These are phyloP conservation scores for Metarhizium robertsii DNA, from an alignment of 2,329 filamentous ascomycete species.

Conservation along the genomic window DNA sequence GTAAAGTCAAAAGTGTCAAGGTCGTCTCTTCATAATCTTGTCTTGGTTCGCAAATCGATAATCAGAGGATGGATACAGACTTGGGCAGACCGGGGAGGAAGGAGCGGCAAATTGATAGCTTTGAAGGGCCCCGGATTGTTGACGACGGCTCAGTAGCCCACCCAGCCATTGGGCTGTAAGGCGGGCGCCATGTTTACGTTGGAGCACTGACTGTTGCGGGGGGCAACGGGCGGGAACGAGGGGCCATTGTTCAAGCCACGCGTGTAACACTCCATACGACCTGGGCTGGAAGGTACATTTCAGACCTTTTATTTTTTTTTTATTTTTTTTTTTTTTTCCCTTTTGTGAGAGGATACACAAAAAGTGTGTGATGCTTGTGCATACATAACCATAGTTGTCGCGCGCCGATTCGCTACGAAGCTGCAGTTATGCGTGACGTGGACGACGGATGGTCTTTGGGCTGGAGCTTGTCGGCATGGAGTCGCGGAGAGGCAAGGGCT, in stretches of 20 bases:
- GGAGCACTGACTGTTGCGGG: constrained; percentile 4
- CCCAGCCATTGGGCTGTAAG: constrained; percentile 4
- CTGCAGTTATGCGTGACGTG: no score
- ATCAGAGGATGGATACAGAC: background rate
- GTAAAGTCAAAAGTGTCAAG: background rate
- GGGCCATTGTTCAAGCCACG: background rate
- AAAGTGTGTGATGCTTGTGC: no score
- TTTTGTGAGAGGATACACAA: no score
- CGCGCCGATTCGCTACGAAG: no score
- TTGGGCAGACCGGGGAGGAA: background rate
- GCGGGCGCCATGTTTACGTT: constrained; percentile 4
- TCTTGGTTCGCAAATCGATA: background rate
- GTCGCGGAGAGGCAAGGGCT: no score
- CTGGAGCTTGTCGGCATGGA: no score
- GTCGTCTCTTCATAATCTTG: constrained; percentile 6
- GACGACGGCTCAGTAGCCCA: background rate
- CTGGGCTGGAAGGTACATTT: background rate
- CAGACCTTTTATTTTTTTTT: background rate
- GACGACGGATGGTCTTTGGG: no score
- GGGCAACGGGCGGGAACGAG: constrained; percentile 7
- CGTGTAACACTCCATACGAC: background rate
- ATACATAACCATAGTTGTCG: no score
- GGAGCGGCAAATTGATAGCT: background rate
- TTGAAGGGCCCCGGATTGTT: constrained; percentile 1
- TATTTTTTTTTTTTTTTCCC: no score